These are phyloP conservation scores for Calycina herbarum DNA, from an alignment of 2,329 filamentous ascomycete species.

Conservation along the genomic window DNA sequence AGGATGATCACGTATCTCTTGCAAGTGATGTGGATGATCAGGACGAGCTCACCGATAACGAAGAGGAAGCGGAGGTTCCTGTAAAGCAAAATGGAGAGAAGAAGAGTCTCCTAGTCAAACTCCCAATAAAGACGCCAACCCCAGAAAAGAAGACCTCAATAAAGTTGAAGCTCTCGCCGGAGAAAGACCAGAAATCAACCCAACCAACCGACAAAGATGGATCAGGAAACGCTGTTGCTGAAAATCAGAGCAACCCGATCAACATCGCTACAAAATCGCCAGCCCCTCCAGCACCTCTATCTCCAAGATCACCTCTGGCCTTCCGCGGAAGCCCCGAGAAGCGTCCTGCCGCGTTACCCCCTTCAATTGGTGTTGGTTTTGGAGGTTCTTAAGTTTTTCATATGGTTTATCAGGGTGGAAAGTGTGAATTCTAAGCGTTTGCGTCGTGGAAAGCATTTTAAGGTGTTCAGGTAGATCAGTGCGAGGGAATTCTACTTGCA, in stretches of 20 bases:
- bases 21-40: slow-evolving; percentile 58
- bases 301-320: slow-evolving; percentile 44
- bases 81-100: slow-evolving; percentile 44
- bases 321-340: slow-evolving; percentile 65
- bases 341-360: slow-evolving; percentile 36
- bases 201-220: not conserved
- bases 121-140: slow-evolving; percentile 50
- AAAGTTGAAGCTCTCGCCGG: slow-evolving; percentile 27
- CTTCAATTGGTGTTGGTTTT: slow-evolving; percentile 29
- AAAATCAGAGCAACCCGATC: slow-evolving; percentile 15
- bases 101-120: slow-evolving; percentile 72
- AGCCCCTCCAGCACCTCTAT: slow-evolving; percentile 12
- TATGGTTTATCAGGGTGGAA: not conserved
- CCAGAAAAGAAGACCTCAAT: slow-evolving; percentile 35
- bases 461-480: not conserved
- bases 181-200: slow-evolving; percentile 11
- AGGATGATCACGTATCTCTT: slow-evolving; percentile 64
- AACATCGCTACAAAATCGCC: slow-evolving; percentile 20
- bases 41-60: slow-evolving; percentile 48
- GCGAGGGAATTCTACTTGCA: slow-evolving; percentile 1
- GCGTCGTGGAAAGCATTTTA: not conserved
- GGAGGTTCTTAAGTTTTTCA: not conserved
- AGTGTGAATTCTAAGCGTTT: not conserved
- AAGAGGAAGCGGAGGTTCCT: slow-evolving; percentile 45
- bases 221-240: not conserved